Evolutionary conservation across 345 rosid genomes (phyloP), one percentile per base, ranked within the genome.

Genomic region (Syzygium aromaticum): DNA sequence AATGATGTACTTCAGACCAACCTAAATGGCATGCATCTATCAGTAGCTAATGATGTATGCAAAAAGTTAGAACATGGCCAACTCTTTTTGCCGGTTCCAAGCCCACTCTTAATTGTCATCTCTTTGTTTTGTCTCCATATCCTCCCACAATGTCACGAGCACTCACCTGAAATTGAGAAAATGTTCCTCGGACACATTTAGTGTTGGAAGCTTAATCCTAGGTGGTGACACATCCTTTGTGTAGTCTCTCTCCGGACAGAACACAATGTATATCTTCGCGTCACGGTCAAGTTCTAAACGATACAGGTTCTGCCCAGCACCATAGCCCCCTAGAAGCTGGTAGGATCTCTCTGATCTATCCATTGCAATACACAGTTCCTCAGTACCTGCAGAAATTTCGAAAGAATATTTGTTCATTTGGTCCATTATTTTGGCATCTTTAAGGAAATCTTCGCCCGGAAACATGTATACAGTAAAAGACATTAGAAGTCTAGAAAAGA

Each of bases 241-340:
- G 46, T 87, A 80, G 9, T 92, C 88, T 16, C 86, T 88, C 27
- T 88, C 92, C 54, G 95, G 95, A 51, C 87, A 78, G 85, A 95
- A 95, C 11, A 93, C 94, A 33, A 95, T 93, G 85, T 86, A 85
- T 33, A 84, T 89, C 87, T 83, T 59, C 17, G 87, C 88, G 43
- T 93, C 89, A 33, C 89, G 49, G 33, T 92, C 89, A 3, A 83
- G 90, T 85, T 93, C 90, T 61, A 97, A 89, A 53, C 85, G 89
- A 87, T 96, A 96, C n/a, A 96, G 88, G 22, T 88, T 89, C 85
- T 97, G 92, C 15, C 98, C 99, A 11, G 98, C 96, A 16, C 93
- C 99, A 86, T 95, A 97, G 63, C 94, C 95, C 49, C 98, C 99
- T 46, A 97, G 95, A 52, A 97, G 95, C 64, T 94, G 96, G 91